phyloP scores from a whole-genome alignment of 1,139 yeast genomes.

The Nakaseomyces nivariensis region DNA sequence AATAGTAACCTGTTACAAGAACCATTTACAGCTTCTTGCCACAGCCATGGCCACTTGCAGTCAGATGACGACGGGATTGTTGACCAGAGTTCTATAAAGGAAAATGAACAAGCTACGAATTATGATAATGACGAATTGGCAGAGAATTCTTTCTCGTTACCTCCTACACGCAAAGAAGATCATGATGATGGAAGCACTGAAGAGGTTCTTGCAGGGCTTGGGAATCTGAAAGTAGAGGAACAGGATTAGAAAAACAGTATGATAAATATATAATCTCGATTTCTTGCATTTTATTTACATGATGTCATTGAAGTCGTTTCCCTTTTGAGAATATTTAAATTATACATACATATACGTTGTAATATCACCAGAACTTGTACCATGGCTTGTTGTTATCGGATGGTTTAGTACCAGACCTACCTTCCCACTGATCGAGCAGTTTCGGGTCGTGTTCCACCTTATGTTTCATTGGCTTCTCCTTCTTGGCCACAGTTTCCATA shows the following conservation, averaged over 20 bases:
- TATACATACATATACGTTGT: background rate
- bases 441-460: constrained; percentile 19
- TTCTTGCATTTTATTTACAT: constrained; percentile 1
- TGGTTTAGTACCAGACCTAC: constrained; percentile 4
- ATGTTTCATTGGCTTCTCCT: constrained; percentile 34
- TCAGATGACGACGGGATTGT: too few relatives aligned
- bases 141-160: constrained; percentile 16
- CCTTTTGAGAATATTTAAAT: background rate
- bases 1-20: too few relatives aligned
- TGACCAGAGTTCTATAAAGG: background rate
- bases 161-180: constrained; percentile 6
- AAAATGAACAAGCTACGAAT: too few relatives aligned
- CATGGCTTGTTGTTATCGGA: constrained; percentile 12
- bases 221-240: constrained; percentile 5
- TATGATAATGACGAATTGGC: background rate
- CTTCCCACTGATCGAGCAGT: constrained; percentile 21
- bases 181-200: constrained; percentile 5
- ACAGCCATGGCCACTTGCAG: too few relatives aligned
- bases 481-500: constrained; percentile 36
- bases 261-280: too few relatives aligned
- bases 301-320: background rate
- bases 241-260: background rate
- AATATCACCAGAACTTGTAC: constrained; percentile 26
- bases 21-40: too few relatives aligned
- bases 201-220: background rate